phyloP scores from a whole-genome alignment of 306 rosid genomes.

The Mimosa pudica region DNA sequence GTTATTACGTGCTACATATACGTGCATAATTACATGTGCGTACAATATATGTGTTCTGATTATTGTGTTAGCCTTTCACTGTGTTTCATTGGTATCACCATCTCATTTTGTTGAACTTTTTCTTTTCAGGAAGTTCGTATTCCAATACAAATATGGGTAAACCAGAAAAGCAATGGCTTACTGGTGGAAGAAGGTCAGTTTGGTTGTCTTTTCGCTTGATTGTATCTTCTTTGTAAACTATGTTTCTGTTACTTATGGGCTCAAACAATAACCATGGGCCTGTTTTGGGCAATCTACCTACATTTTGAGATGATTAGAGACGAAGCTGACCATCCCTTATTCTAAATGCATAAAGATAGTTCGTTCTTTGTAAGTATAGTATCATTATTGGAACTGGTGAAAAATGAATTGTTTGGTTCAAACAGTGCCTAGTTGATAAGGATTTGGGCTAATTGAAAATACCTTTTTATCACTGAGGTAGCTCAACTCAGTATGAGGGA shows the following conservation, averaged over 20 bases:
- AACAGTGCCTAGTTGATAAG: neutral
- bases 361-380: neutral
- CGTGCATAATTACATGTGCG: neutral
- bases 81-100: neutral
- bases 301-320: neutral
- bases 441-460: neutral
- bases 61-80: conserved; percentile 12
- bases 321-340: neutral
- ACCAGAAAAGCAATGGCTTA: conserved; percentile 79
- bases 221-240: neutral
- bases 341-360: neutral
- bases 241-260: neutral
- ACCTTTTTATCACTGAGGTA: neutral
- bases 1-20: neutral
- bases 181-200: conserved; percentile 65
- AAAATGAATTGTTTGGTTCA: neutral
- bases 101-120: conserved; percentile 31
- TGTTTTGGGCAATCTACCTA: neutral
- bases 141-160: conserved; percentile 90
- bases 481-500: neutral
- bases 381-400: neutral
- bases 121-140: conserved; percentile 81
- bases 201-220: conserved; percentile 32
- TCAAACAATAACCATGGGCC: neutral
- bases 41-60: neutral